Evolutionary conservation across 2,329 filamentous ascomycete genomes (phyloP).

Genomic region (Annulohypoxylon truncatum): DNA sequence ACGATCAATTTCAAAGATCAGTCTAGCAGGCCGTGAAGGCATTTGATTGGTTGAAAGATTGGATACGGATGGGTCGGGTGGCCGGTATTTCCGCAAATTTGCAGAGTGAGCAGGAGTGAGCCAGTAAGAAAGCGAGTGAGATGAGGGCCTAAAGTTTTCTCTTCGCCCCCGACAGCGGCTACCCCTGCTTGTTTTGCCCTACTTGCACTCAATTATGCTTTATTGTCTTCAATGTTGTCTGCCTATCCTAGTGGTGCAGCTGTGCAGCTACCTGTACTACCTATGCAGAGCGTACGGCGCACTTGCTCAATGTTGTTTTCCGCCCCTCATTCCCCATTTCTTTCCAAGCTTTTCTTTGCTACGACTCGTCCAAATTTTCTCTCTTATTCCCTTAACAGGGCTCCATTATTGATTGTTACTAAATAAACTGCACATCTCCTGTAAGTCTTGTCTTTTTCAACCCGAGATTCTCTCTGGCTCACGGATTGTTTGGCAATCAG

Average conservation of each 20-base stretch:
- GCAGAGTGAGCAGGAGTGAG: conserved; percentile 15
- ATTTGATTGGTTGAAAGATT: conserved; percentile 28
- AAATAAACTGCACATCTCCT: conserved; percentile 34
- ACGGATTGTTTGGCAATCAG: background rate
- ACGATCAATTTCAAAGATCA: conserved; percentile 42
- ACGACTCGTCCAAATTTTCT: conserved; percentile 21
- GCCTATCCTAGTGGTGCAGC: conserved; percentile 7
- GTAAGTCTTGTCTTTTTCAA: conserved; percentile 1
- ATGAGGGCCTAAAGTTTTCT: conserved; percentile 4
- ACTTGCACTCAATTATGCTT: background rate
- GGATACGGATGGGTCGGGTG: conserved; percentile 41
- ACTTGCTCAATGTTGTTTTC: conserved; percentile 4
- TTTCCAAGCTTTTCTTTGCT: conserved; percentile 33
- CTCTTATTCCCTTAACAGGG: conserved; percentile 21
- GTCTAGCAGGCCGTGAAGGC: conserved; percentile 22
- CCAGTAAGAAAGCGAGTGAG: background rate
- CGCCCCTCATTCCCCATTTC: conserved; percentile 35
- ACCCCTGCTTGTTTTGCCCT: conserved; percentile 30
- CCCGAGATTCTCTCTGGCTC: conserved; percentile 10
- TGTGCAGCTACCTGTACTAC: conserved; percentile 9
- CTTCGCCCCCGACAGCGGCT: conserved; percentile 29
- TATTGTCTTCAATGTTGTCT: conserved; percentile 16
- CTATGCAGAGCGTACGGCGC: conserved; percentile 7
- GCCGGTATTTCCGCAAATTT: conserved; percentile 43
- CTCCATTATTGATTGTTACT: conserved; percentile 37